Base-by-base conservation (phyloP, 306 rosid genomes). In the Corylus avellana region DNA sequence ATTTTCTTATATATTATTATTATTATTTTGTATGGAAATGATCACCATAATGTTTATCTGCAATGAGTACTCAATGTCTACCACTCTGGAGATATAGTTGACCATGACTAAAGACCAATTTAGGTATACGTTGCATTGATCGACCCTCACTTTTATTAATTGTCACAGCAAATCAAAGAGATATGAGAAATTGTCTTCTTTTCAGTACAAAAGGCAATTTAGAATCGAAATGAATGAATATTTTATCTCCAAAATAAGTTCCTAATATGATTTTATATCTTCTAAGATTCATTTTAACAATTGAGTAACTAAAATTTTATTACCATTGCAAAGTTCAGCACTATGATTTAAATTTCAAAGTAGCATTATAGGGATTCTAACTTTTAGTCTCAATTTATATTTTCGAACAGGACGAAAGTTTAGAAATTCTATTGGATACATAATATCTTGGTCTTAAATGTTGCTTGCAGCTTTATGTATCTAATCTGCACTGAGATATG, bases 71-170 rank as follows among this genome's bases (percentile, higher is more conserved):
- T n/a, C 16, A 2, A 32, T 32, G 35, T 32, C 3, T 10, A 1
- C 20, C 20, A 47, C 57, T 20, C 1, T 46, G 4, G 11, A 74
- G 4, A 18, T 74, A 74, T 0, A 55, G 51, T 5, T 74, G 35
- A 2, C 77, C 37, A 74, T 56, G 54, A 8, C 1, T 32, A 9
- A 74, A 74, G 4, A 56, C 18, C 5, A 0, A 0, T 42, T 42
- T 6, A 5, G 46, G 46, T 42, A 74, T 68, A 14, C 37, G 3
- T 8, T 46, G 18, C 4, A 74, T 14, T 7, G 53, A 22, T 56
- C n/a, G 20, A 2, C 77, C 37, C 4, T 74, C 18, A 12, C 69
- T 74, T 25, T 56, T 74, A 14, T 74, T 74, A 14, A 74, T 74
- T 0, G 51, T 74, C 39, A 32, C 39, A 5, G 1, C 32, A 56